Evolutionary conservation across 164 flowering plant genomes (phyloP).

Genomic region (Annona cherimola): DNA sequence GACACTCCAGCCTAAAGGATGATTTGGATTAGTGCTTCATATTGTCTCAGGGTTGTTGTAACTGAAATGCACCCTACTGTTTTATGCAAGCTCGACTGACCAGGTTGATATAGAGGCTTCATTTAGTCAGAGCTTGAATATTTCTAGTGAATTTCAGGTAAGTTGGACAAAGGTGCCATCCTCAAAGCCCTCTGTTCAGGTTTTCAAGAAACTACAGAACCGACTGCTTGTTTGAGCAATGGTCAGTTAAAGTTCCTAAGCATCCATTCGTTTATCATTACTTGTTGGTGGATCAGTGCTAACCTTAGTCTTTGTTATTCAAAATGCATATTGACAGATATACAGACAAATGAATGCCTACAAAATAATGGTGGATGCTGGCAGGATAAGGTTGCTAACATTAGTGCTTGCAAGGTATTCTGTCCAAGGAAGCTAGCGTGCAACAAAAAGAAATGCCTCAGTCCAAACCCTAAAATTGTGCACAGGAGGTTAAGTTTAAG

Average conservation of each 20-base stretch:
- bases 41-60: neutral
- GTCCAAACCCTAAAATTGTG: neutral
- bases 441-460: neutral
- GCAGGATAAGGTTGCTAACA: slow-evolving; percentile 64
- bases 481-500: neutral
- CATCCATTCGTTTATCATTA: neutral
- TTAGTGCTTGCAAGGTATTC: slow-evolving; percentile 86
- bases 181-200: slow-evolving; percentile 94
- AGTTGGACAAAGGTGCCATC: slow-evolving; percentile 85
- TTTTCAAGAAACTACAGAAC: slow-evolving; percentile 91
- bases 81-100: neutral
- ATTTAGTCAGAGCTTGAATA: neutral
- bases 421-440: neutral
- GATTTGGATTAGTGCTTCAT: neutral
- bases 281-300: neutral
- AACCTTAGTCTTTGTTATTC: neutral
- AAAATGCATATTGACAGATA: slow-evolving; percentile 30
- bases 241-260: slow-evolving; percentile 34
- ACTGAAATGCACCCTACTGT: neutral
- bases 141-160: slow-evolving; percentile 48
- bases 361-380: slow-evolving; percentile 93
- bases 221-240: slow-evolving; percentile 69
- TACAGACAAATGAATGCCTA: slow-evolving; percentile 89
- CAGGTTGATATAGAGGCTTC: neutral
- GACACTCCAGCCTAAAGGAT: neutral